phyloP scores from a whole-genome alignment of 2,329 filamentous ascomycete species.

The Hymenoscyphus repandus region DNA sequence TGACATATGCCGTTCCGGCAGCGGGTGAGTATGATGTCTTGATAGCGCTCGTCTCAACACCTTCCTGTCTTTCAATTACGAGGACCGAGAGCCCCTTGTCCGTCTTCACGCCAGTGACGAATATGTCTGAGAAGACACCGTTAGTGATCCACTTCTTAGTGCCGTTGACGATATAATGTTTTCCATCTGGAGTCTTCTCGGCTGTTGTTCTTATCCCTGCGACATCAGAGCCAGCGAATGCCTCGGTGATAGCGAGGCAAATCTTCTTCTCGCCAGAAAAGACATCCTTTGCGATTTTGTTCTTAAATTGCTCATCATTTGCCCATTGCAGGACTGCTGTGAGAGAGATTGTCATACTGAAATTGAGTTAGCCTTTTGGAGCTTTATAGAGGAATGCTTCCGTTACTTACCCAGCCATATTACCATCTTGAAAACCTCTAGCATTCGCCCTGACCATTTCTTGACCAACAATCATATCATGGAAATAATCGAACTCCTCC shows the following conservation, averaged over 20 bases:
- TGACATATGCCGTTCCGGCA: constrained; percentile 66
- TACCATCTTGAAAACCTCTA: constrained; percentile 79
- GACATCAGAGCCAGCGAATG: constrained; percentile 80
- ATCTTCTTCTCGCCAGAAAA: constrained; percentile 82
- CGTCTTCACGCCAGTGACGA: constrained; percentile 74
- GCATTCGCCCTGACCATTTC: constrained; percentile 67
- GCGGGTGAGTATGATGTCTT: constrained; percentile 77
- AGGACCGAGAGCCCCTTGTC: constrained; percentile 75
- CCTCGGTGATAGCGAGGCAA: constrained; percentile 81
- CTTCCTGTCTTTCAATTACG: constrained; percentile 67
- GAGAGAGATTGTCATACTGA: constrained; percentile 67
- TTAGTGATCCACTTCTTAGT: constrained; percentile 87
- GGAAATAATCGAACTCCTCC: constrained; percentile 82
- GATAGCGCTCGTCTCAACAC: constrained; percentile 70
- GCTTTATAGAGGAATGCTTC: neutral
- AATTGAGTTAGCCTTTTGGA: neutral
- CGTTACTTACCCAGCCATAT: constrained; percentile 60
- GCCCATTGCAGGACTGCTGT: constrained; percentile 78
- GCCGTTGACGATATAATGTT: constrained; percentile 67
- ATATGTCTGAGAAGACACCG: constrained; percentile 76
- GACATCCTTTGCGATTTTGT: constrained; percentile 64
- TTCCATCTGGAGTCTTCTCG: constrained; percentile 66
- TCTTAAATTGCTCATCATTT: constrained; percentile 59
- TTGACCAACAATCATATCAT: constrained; percentile 72
- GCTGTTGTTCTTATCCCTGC: constrained; percentile 75